phyloP scores from a whole-genome alignment of 2,329 filamentous ascomycete genomes.

The Arthrobotrys megalospora region DNA sequence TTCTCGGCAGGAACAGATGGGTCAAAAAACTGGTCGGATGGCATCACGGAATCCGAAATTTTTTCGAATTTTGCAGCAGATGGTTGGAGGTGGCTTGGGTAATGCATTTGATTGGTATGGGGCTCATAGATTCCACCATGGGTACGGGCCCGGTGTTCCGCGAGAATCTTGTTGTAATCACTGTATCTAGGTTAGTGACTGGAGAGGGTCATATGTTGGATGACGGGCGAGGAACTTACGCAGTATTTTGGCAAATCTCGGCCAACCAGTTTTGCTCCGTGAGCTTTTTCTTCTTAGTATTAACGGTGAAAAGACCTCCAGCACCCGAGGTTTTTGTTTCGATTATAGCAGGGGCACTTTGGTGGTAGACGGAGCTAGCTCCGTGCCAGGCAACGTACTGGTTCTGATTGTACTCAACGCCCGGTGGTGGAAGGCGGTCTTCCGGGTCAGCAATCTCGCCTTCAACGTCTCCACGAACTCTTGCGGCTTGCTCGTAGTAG shows the following conservation, averaged over 20 bases:
- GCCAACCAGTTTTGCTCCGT: conserved; percentile 46
- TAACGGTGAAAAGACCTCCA: conserved; percentile 56
- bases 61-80: conserved; percentile 41
- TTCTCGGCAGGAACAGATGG: conserved; percentile 9
- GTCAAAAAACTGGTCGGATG: conserved; percentile 42
- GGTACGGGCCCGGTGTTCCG: conserved; percentile 38
- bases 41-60: conserved; percentile 18
- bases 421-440: conserved; percentile 79
- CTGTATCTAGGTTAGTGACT: conserved; percentile 32
- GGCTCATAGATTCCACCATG: conserved; percentile 45
- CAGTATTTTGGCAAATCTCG: conserved; percentile 36
- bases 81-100: conserved; percentile 31
- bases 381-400: conserved; percentile 99
- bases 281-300: conserved; percentile 57
- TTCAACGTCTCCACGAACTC: conserved; percentile 83
- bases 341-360: conserved; percentile 79
- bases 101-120: conserved; percentile 54
- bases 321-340: conserved; percentile 74
- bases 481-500: conserved; percentile 83
- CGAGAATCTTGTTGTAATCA: conserved; percentile 49
- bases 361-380: conserved; percentile 95
- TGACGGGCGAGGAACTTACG: conserved; percentile 22
- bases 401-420: conserved; percentile 95
- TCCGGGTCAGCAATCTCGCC: conserved; percentile 93
- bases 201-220: background rate